Conservation (phyloP, 2,329 filamentous ascomycete species). For the Pezicula rhizophila region DNA sequence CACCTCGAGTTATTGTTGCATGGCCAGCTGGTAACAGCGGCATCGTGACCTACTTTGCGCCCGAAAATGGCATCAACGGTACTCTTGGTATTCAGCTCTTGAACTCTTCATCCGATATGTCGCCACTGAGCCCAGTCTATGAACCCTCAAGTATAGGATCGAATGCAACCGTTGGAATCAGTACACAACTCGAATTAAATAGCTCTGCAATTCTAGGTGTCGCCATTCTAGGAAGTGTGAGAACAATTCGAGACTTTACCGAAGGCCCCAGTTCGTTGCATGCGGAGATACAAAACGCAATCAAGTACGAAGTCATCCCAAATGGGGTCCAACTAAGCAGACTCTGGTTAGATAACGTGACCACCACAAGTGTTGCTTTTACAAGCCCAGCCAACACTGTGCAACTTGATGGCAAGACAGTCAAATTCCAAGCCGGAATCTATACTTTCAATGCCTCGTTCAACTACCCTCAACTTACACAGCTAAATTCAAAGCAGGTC, state of each 20-base stretch:
- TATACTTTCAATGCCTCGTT: constrained; percentile 54
- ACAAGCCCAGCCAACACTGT: constrained; percentile 30
- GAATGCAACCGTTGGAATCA: constrained; percentile 45
- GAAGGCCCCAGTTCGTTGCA: constrained; percentile 49
- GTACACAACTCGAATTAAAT: constrained; percentile 50
- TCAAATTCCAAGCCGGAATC: constrained; percentile 44
- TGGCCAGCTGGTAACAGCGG: constrained; percentile 64
- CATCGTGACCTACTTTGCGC: constrained; percentile 48
- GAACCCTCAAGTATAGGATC: constrained; percentile 7
- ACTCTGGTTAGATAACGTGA: constrained; percentile 57
- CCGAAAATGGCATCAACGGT: constrained; percentile 46
- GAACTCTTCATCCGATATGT: constrained; percentile 37
- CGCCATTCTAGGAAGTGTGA: constrained; percentile 54
- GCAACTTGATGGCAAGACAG: constrained; percentile 34
- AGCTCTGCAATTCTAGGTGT: constrained; percentile 47
- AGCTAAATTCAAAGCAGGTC: constrained; percentile 43
- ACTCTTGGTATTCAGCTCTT: constrained; percentile 45
- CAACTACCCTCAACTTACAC: constrained; percentile 56
- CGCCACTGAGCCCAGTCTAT: constrained; percentile 42
- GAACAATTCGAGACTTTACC: constrained; percentile 56
- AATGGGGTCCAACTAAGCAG: constrained; percentile 42
- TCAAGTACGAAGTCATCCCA: constrained; percentile 33
- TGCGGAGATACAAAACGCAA: constrained; percentile 48
- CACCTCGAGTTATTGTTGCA: constrained; percentile 52
- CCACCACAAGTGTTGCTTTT: constrained; percentile 47